Percentiles rank a stretch among this genome's conserved stretches.
phyloP scores from a whole-genome alignment of 2,329 filamentous ascomycete species.

The Calycina herbarum region DNA sequence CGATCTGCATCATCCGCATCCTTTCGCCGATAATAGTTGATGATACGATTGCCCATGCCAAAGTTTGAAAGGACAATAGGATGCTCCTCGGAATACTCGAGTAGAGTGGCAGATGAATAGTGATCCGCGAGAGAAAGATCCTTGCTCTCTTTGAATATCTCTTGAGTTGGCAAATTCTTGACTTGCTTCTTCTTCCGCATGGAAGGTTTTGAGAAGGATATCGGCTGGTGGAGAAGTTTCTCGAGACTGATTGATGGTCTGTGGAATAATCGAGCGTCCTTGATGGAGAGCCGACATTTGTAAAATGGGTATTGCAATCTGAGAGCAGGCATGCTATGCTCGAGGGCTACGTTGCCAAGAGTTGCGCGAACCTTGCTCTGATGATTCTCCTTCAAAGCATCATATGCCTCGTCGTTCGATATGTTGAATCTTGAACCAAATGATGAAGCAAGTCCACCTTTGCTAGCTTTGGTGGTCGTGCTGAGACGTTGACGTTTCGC shows the following conservation, averaged over 20 bases:
- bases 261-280: conserved; percentile 80
- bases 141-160: conserved; percentile 76
- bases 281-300: conserved; percentile 73
- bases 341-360: conserved; percentile 85
- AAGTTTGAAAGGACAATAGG: conserved; percentile 93
- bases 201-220: conserved; percentile 71
- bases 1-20: conserved; percentile 57
- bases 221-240: conserved; percentile 63
- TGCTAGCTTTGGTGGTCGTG: conserved; percentile 66
- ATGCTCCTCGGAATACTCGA: conserved; percentile 95
- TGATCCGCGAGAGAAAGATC: conserved; percentile 79
- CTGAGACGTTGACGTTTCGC: conserved; percentile 54
- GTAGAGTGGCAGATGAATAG: conserved; percentile 81
- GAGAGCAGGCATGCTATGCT: conserved; percentile 89
- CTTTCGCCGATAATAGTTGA: conserved; percentile 94
- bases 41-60: conserved; percentile 92
- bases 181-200: conserved; percentile 78
- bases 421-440: conserved; percentile 87
- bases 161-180: conserved; percentile 74
- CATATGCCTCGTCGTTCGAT: conserved; percentile 94
- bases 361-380: conserved; percentile 94
- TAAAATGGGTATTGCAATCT: conserved; percentile 96
- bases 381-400: conserved; percentile 93
- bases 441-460: conserved; percentile 68
- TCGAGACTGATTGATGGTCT: conserved; percentile 75